Evolutionary conservation across 169 alveolate genomes (phyloP), one percentile per base, ranked within the genome.

Genomic region (Cryptosporidium ryanae): DNA sequence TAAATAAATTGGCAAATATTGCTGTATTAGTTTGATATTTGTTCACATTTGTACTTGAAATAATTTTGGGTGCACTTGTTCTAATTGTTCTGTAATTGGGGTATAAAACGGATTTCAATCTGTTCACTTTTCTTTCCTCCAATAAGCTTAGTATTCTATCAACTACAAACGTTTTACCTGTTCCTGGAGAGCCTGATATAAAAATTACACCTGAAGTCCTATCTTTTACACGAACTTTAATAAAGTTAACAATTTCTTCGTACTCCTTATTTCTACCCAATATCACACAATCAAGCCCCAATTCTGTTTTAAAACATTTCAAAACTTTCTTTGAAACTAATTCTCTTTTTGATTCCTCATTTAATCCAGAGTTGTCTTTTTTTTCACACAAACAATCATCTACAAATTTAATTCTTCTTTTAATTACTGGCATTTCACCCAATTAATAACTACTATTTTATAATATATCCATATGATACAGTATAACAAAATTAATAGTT

Each of bases 101-200:
- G 31, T 66, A 67, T n/a, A 31, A 32, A 32, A 32, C 32, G 38
- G 31, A 70, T 4, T 43, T 64, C 21, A 61, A 61, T 34, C 32
- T 25, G 18, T 61, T 61, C 7, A 18, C 7, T 61, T 31, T 61
- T 61, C 15, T 54, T 67, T 48, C n/a, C 43, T 68, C 66, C 21
- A 76, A 59, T 32, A 34, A n/a, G 25, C 25, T 59, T 23, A 76
- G 59, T n/a, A 76, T 31, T n/a, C 71, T 55, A 27, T 76, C 57
- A 43, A 76, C 43, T 5, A 63, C 38, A 15, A 59, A 76, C 7
- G 87, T 76, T 76, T 76, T 76, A 17, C 87, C 87, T 23, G 87
- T 76, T 17, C 87, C 87, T 21, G 87, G 87, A 8, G 87, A 76
- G 34, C 87, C 87, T 32, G 87, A 76, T 25, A 76, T 76, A 6